These are phyloP conservation scores for Globisporangium echinulatum DNA, from an alignment of 352 stramenopile genomes.

Conservation along the genomic window DNA sequence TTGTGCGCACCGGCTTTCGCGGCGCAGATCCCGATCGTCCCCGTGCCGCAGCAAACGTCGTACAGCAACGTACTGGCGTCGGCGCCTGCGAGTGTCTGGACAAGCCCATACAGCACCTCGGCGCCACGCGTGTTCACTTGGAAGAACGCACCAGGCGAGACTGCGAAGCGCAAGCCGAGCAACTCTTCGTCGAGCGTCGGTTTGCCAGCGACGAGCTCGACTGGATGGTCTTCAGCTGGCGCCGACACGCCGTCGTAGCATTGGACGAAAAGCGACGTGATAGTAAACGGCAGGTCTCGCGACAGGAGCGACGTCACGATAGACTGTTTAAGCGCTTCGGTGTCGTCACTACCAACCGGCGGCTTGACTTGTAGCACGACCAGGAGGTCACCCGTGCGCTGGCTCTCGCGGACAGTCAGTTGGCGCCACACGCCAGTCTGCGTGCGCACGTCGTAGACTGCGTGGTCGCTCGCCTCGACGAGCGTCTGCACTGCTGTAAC, in stretches of 20 bases:
- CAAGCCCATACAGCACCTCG: constrained; percentile 93
- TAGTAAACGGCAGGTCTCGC: constrained; percentile 23
- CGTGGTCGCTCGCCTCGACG: constrained; percentile 42
- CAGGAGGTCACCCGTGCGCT: constrained; percentile 69
- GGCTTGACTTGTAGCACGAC: constrained; percentile 73
- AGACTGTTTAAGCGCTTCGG: constrained; percentile 35
- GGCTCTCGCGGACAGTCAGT: constrained; percentile 66
- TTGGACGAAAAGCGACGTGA: constrained; percentile 92
- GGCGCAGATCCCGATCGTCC: constrained; percentile 96
- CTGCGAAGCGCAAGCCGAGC: constrained; percentile 83
- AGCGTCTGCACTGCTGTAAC: constrained; percentile 59
- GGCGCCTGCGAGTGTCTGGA: constrained; percentile 83
- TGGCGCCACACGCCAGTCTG: constrained; percentile 71
- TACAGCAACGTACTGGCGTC: constrained; percentile 88
- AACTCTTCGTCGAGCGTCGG: constrained; percentile 79
- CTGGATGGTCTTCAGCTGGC: constrained; percentile 84
- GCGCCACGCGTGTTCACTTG: constrained; percentile 94
- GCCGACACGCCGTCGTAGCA: constrained; percentile 89
- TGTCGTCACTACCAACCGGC: constrained; percentile 22
- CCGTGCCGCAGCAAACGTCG: constrained; percentile 98
- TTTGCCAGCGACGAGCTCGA: constrained; percentile 68
- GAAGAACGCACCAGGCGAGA: constrained; percentile 93
- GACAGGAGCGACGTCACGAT: constrained; percentile 37
- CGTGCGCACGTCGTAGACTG: constrained; percentile 68
- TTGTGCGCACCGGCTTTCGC: constrained; percentile 64